phyloP scores from a whole-genome alignment of 2,329 filamentous ascomycete species.

The Corinectria fuckeliana region DNA sequence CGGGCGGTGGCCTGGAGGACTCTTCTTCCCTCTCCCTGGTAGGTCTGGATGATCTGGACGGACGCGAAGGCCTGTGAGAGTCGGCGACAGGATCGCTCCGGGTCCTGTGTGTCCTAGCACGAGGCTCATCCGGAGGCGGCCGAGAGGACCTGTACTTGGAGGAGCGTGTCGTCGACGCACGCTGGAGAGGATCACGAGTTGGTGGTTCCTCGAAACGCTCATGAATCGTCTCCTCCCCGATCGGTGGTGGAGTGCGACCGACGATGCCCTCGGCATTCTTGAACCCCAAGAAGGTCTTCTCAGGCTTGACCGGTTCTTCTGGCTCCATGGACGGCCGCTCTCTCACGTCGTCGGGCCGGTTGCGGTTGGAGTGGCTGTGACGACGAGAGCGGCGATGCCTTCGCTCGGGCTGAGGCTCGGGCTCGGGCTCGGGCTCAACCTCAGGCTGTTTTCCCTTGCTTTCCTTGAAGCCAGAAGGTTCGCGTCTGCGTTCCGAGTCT shows the following conservation, averaged over 20 bases:
- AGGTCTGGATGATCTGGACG: constrained; percentile 27
- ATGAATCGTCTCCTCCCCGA: constrained; percentile 30
- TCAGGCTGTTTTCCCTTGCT: constrained; percentile 38
- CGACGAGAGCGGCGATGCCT: constrained; percentile 50
- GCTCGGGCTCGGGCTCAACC: constrained; percentile 39
- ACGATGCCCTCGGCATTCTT: constrained; percentile 47
- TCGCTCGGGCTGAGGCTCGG: constrained; percentile 36
- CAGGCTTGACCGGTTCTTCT: constrained; percentile 33
- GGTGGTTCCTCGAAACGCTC: constrained; percentile 32
- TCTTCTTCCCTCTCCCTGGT: constrained; percentile 35
- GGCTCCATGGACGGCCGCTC: constrained; percentile 37
- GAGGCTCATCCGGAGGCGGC: constrained; percentile 30
- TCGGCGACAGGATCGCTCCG: constrained; percentile 19
- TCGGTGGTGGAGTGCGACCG: constrained; percentile 33
- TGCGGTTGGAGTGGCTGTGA: constrained; percentile 48
- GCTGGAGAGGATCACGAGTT: constrained; percentile 40
- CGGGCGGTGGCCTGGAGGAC: constrained; percentile 27
- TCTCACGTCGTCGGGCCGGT: constrained; percentile 39
- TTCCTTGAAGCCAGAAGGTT: constrained; percentile 20
- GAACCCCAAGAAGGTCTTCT: constrained; percentile 52
- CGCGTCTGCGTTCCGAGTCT: constrained; percentile 32
- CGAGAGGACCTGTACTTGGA: constrained; percentile 24
- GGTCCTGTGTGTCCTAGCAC: constrained; percentile 30
- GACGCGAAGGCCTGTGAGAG: constrained; percentile 8
- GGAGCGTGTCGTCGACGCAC: constrained; percentile 32